Evolutionary conservation across 1,284 basidiomycete species (phyloP), one percentile per base, ranked within the genome.

Genomic region (Ustanciosporium gigantosporum): DNA sequence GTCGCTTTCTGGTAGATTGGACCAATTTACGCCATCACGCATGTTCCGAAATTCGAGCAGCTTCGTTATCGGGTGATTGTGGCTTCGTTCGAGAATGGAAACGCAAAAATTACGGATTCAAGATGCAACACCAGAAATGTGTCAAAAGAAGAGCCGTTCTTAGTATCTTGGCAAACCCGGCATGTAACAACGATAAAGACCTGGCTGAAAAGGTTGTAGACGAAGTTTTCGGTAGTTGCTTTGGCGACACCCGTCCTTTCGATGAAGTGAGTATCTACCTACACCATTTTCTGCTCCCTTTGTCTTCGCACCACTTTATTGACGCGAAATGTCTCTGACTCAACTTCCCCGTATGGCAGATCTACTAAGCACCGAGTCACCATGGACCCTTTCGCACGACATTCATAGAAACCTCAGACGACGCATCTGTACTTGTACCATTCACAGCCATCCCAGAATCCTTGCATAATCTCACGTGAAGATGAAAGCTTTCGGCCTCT

Each of bases 181-280:
- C 83, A n/a, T 97, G 91, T 76, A 85, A 86, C 2, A 55, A 53
- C 0, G 84, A 87, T 65, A 80, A 82, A 36, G 88, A 83, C 13
- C 82, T 87, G 39, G 94, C 94, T 5, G 89, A 91, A 77, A 83
- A 84, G 49, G 90, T 86, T 2, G 93, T 97, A 39, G 94, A 96
- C 67, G 90, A 96, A 78, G 94, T 96, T 35, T 98, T 89, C 87
- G 89, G 91, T 69, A 91, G 89, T 69, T 98, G 94, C 79, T 94
- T 92, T 80, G 86, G 84, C 38, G 94, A 98, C 78, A 97, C 93
- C 6, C 81, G 93, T 66, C 94, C 94, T 6, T 98, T 97, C 79
- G 94, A 97, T 79, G 91, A 96, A 86, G 90, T 93, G 31, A 51
- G 57, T 58, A 0, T 13, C 35, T 9, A 4, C 32, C 16, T 11